Percentiles rank a stretch among this genome's conserved stretches.
These are phyloP conservation scores for Sodiomyces alkalinus DNA, from an alignment of 2,329 filamentous ascomycete genomes.

Conservation along the genomic window DNA sequence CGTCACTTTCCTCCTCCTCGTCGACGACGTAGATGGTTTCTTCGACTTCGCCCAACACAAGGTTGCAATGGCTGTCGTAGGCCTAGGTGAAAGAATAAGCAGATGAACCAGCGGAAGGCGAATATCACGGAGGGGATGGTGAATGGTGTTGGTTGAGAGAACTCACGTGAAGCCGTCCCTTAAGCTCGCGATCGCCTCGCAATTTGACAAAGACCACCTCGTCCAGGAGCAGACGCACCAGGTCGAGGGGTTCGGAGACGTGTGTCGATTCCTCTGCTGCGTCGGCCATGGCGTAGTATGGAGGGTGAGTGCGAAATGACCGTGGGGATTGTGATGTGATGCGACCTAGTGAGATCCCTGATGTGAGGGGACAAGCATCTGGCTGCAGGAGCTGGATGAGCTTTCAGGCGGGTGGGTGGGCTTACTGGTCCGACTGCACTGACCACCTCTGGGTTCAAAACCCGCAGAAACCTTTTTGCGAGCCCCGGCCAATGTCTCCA, in stretches of 20 bases:
- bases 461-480: constrained; percentile 3
- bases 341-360: background rate
- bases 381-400: too few relatives aligned
- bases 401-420: too few relatives aligned
- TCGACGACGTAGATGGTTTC: constrained; percentile 93
- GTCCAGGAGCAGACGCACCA: constrained; percentile 86
- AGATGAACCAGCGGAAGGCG: constrained; percentile 5
- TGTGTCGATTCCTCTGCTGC: constrained; percentile 56
- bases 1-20: constrained; percentile 67
- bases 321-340: background rate
- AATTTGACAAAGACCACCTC: constrained; percentile 97
- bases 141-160: too few relatives aligned
- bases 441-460: background rate
- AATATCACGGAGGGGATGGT: too few relatives aligned
- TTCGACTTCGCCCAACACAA: constrained; percentile 90
- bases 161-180: constrained; percentile 82
- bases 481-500: too few relatives aligned
- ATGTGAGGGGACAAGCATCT: background rate
- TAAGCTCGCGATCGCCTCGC: constrained; percentile 85
- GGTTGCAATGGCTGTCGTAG: constrained; percentile 96
- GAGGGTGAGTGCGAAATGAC: too few relatives aligned
- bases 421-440: too few relatives aligned
- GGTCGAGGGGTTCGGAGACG: constrained; percentile 83
- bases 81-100: constrained; percentile 40
- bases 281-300: constrained; percentile 93